Percentiles rank a stretch among this genome's conserved stretches.
Conservation (phyloP, 371 early-diverging fungal species). For the Chytridium lagenaria region DNA sequence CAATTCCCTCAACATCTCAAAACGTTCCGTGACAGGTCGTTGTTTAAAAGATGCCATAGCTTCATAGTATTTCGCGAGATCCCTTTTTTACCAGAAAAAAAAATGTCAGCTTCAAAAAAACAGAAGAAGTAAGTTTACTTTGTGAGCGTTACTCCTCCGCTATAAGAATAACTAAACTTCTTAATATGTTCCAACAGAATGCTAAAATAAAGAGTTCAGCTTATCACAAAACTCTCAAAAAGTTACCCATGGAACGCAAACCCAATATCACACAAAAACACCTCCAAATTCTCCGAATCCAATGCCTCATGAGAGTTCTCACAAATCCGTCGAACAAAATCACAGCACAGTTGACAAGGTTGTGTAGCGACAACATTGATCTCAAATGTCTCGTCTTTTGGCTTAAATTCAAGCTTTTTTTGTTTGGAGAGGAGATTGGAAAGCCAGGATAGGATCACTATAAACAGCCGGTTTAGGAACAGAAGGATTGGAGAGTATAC, state of each 20-base stretch:
- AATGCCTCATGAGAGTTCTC: conserved; percentile 65
- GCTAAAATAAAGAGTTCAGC: conserved; percentile 46
- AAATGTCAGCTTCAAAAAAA: background rate
- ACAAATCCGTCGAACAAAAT: conserved; percentile 51
- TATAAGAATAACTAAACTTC: conserved; percentile 81
- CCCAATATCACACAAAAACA: conserved; percentile 80
- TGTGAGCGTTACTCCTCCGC: conserved; percentile 85
- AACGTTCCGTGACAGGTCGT: conserved; percentile 77
- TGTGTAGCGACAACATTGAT: conserved; percentile 73
- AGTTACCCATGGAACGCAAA: conserved; percentile 76
- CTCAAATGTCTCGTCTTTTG: conserved; percentile 82
- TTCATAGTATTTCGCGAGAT: conserved; percentile 92
- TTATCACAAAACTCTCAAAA: background rate
- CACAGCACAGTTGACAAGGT: conserved; percentile 49
- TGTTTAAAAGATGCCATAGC: conserved; percentile 77
- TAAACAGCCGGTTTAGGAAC: background rate
- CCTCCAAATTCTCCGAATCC: conserved; percentile 80
- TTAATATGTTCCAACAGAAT: conserved; percentile 91
- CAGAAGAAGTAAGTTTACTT: conserved; percentile 59
- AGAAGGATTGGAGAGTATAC: background rate
- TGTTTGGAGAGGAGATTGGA: conserved; percentile 60
- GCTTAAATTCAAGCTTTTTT: conserved; percentile 66
- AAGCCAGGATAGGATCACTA: conserved; percentile 64
- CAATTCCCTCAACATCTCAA: conserved; percentile 90
- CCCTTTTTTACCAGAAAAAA: conserved; percentile 57